A percentile compares a stretch with the other conserved stretches of the same genome.
Evolutionary conservation across 306 rosid species (phyloP).

Genomic region (Vigna reflexopilosa): DNA sequence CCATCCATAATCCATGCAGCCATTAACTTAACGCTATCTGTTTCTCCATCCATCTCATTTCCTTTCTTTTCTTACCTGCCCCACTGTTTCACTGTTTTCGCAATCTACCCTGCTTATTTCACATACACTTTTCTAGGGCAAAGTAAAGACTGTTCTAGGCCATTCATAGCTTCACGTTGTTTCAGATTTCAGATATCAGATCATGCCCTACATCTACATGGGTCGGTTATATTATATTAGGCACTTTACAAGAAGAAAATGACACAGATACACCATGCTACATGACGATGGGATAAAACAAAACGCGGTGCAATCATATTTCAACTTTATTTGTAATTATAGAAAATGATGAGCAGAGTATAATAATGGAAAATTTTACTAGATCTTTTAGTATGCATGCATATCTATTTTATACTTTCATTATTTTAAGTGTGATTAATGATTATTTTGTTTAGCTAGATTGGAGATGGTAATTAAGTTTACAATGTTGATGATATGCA

Average conservation of each 20-base stretch:
- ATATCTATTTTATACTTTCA: neutral
- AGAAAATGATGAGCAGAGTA: neutral
- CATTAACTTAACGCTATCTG: slow-evolving; percentile 7
- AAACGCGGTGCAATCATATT: slow-evolving; percentile 12
- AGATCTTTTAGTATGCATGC: neutral
- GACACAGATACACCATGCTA: slow-evolving; percentile 6
- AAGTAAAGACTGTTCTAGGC: slow-evolving; percentile 31
- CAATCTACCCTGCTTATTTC: slow-evolving; percentile 14
- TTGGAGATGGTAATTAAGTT: slow-evolving; percentile 30
- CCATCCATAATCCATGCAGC: slow-evolving; percentile 48
- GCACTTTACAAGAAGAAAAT: slow-evolving; percentile 32
- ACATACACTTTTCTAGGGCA: slow-evolving; percentile 1
- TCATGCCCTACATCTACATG: slow-evolving; percentile 42
- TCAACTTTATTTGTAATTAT: slow-evolving; percentile 21
- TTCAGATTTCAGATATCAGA: slow-evolving; percentile 36
- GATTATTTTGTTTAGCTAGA: slow-evolving; percentile 22
- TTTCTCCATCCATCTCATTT: slow-evolving; percentile 12
- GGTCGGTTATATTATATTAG: slow-evolving; percentile 24
- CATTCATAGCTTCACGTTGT: slow-evolving; percentile 36
- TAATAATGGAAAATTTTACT: neutral
- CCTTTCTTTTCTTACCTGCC: slow-evolving; percentile 31
- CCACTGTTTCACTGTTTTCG: slow-evolving; percentile 40
- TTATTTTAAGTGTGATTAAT: slow-evolving; percentile 5
- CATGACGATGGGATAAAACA: slow-evolving; percentile 16
- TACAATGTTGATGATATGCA: slow-evolving; percentile 43